Conservation (phyloP, 1,139 yeast species). For the Geotrichum siamense region DNA sequence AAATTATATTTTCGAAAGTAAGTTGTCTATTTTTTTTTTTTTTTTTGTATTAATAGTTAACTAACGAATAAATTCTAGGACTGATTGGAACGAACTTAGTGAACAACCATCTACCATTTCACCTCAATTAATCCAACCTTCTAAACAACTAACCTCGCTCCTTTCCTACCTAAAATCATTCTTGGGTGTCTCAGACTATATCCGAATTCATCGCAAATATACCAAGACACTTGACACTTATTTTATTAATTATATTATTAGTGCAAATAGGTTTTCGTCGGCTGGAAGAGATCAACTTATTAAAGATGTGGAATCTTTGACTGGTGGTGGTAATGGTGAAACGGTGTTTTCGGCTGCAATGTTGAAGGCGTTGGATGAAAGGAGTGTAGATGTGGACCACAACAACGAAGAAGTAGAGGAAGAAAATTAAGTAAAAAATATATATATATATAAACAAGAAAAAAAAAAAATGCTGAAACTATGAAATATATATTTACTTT, state of each 20-base stretch:
- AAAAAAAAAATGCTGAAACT: too few relatives aligned
- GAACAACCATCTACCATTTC: too few relatives aligned
- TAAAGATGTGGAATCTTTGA: slow-evolving; percentile 40
- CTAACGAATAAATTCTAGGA: slow-evolving; percentile 7
- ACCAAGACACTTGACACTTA: slow-evolving; percentile 41
- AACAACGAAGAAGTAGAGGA: too few relatives aligned
- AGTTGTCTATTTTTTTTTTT: neutral
- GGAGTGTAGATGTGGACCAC: neutral
- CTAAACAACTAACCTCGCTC: slow-evolving; percentile 36
- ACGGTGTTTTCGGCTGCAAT: too few relatives aligned
- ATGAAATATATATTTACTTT: too few relatives aligned
- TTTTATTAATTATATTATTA: slow-evolving; percentile 52
- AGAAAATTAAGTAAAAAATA: too few relatives aligned
- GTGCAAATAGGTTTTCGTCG: slow-evolving; percentile 53
- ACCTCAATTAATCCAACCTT: slow-evolving; percentile 37
- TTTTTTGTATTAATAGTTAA: neutral
- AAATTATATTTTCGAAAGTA: slow-evolving; percentile 42
- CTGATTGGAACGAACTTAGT: slow-evolving; percentile 13
- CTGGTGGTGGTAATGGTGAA: slow-evolving; percentile 38
- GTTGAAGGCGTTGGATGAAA: slow-evolving; percentile 3
- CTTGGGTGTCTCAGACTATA: slow-evolving; percentile 30
- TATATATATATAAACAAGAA: too few relatives aligned
- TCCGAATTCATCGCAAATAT: slow-evolving; percentile 32
- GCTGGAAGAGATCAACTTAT: slow-evolving; percentile 52
- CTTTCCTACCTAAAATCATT: slow-evolving; percentile 36